These are phyloP conservation scores for Trichosporon asahii DNA, from an alignment of 1,284 basidiomycete species.

Conservation along the genomic window DNA sequence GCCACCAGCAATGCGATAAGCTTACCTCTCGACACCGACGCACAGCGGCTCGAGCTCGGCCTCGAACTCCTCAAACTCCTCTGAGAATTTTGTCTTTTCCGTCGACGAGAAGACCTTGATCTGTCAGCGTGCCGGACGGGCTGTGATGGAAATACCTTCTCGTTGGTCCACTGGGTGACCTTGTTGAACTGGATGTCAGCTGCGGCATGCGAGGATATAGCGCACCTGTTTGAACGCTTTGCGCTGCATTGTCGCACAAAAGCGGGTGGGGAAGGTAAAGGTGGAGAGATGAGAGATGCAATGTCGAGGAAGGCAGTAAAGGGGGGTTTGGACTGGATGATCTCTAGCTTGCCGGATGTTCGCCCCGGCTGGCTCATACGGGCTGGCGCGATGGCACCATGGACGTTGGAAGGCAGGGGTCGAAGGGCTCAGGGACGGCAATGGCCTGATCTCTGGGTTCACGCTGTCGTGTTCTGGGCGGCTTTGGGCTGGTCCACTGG, in stretches of 20 bases:
- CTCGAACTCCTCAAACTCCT: constrained; percentile 66
- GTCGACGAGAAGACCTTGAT: constrained; percentile 60
- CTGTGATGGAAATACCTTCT: constrained; percentile 33
- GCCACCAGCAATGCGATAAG: constrained; percentile 13
- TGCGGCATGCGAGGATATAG: neutral
- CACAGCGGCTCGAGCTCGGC: constrained; percentile 65
- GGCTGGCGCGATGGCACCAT: constrained; percentile 2
- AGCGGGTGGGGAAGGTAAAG: too few relatives aligned
- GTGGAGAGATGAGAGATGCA: neutral
- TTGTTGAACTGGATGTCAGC: constrained; percentile 40
- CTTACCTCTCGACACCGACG: constrained; percentile 63
- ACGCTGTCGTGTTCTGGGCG: neutral
- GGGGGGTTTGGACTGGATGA: neutral
- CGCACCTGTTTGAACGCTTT: constrained; percentile 49
- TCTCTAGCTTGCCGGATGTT: neutral
- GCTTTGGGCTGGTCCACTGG: neutral
- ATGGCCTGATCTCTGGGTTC: too few relatives aligned
- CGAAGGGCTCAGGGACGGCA: neutral
- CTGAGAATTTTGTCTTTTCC: constrained; percentile 61
- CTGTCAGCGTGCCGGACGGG: neutral
- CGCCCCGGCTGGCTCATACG: neutral
- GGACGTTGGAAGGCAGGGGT: neutral
- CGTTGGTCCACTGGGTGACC: constrained; percentile 51
- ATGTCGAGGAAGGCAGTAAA: neutral
- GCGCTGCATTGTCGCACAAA: constrained; percentile 37